Evolutionary conservation across 202 grass and related monocot species (phyloP).

Genomic region (Setaria viridis): DNA sequence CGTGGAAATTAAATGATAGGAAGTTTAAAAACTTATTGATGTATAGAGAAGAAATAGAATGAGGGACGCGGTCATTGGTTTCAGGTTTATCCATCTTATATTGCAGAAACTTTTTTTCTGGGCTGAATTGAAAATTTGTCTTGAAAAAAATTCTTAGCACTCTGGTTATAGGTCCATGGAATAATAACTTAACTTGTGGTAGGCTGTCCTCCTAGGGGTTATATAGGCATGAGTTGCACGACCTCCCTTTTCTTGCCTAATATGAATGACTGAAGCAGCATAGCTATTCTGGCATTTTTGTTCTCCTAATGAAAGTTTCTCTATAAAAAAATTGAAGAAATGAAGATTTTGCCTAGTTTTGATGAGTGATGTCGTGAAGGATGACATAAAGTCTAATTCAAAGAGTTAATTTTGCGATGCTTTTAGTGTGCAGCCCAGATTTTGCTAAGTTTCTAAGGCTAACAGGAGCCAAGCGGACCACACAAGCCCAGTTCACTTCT

Average conservation of each 20-base stretch:
- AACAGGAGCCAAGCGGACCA: not conserved
- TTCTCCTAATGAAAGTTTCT: not conserved
- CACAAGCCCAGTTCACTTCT: not conserved
- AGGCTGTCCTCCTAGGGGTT: not conserved
- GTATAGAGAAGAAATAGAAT: not conserved
- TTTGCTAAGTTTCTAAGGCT: conserved; percentile 1
- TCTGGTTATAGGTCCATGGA: not conserved
- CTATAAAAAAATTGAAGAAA: not conserved
- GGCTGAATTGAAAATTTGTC: not conserved
- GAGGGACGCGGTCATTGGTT: not conserved
- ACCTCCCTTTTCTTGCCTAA: not conserved
- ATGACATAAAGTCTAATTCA: not conserved
- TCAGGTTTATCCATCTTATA: not conserved
- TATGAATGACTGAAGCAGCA: not conserved
- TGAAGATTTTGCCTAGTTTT: conserved; percentile 9
- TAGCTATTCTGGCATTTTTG: not conserved
- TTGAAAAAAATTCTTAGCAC: not conserved
- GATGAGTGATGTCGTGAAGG: not conserved
- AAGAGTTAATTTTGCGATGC: not conserved
- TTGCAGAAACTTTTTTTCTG: not conserved
- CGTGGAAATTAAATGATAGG: not conserved
- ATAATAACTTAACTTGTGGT: conserved; percentile 3
- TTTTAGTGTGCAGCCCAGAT: not conserved
- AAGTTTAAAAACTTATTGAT: not conserved
- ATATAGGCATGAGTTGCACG: not conserved